Evolutionary conservation across 2,329 filamentous ascomycete species (phyloP).

Genomic region (Juglanconis juglandina): DNA sequence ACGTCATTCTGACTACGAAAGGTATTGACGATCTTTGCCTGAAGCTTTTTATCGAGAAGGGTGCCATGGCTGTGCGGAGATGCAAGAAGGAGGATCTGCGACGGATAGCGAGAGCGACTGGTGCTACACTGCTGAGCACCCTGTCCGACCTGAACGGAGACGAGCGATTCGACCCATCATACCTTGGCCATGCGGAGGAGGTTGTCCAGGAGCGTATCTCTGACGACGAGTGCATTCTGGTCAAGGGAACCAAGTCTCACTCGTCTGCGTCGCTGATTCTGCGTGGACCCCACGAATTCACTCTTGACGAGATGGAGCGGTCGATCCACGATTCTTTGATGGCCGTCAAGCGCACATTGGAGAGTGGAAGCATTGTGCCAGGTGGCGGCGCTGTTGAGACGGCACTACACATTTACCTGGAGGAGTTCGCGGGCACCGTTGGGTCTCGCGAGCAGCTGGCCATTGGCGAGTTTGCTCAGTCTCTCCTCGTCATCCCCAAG

Average conservation of each 20-base stretch:
- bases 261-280: conserved; percentile 95
- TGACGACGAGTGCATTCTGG: conserved; percentile 94
- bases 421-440: conserved; percentile 97
- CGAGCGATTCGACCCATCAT: conserved; percentile 89
- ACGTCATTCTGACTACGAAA: conserved; percentile 95
- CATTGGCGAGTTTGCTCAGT: conserved; percentile 94
- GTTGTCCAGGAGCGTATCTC: conserved; percentile 98
- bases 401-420: conserved; percentile 97
- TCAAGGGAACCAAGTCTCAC: conserved; percentile 93
- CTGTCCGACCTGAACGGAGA: conserved; percentile 96
- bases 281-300: conserved; percentile 91
- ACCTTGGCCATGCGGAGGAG: conserved; percentile 88
- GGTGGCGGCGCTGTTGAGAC: conserved; percentile 97
- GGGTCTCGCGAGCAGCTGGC: conserved; percentile 95
- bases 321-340: conserved; percentile 96
- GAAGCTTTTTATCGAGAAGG: conserved; percentile 91
- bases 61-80: conserved; percentile 90
- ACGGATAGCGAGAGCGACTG: conserved; percentile 92
- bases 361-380: conserved; percentile 94
- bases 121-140: conserved; percentile 87
- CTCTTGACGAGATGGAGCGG: conserved; percentile 98
- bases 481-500: conserved; percentile 91
- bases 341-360: conserved; percentile 93
- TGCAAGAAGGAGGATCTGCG: conserved; percentile 99
- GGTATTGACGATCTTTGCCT: conserved; percentile 95